These are phyloP conservation scores for Zopfia rhizophila DNA, from an alignment of 2,329 filamentous ascomycete species.

Conservation along the genomic window DNA sequence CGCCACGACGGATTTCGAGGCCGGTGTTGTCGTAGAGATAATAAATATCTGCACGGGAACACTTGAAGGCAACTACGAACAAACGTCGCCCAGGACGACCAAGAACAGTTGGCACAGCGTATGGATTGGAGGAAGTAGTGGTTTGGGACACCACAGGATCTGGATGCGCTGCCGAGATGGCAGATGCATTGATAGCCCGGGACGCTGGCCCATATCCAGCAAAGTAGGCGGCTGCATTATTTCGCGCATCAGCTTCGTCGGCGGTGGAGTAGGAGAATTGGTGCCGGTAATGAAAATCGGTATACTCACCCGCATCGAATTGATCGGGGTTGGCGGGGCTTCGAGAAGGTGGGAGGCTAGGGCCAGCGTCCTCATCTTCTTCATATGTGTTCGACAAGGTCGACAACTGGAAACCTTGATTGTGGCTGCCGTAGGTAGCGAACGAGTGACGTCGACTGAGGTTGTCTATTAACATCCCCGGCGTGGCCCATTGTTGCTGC, in stretches of 20 bases:
- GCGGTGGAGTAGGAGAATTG: background rate
- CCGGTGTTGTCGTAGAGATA: constrained; percentile 97
- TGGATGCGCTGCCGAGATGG: constrained; percentile 48
- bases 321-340: constrained; percentile 68
- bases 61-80: constrained; percentile 96
- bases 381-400: constrained; percentile 41
- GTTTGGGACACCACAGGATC: constrained; percentile 40
- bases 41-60: constrained; percentile 92
- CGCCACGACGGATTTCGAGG: constrained; percentile 86
- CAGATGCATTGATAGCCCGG: constrained; percentile 48
- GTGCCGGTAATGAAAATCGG: no score
- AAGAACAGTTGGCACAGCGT: constrained; percentile 42
- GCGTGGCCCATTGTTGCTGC: constrained; percentile 41
- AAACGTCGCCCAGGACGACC: constrained; percentile 57
- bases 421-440: constrained; percentile 55
- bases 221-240: constrained; percentile 46
- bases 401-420: constrained; percentile 31
- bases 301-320: constrained; percentile 61
- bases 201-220: constrained; percentile 47
- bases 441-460: constrained; percentile 85
- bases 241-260: background rate
- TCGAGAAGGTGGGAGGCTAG: constrained; percentile 37
- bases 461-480: constrained; percentile 23
- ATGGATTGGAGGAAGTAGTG: constrained; percentile 41
- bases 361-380: constrained; percentile 37